Evolutionary conservation across 2,329 filamentous ascomycete species (phyloP), one percentile per base, ranked within the genome.

Genomic region (Trichoderma koningiopsis): DNA sequence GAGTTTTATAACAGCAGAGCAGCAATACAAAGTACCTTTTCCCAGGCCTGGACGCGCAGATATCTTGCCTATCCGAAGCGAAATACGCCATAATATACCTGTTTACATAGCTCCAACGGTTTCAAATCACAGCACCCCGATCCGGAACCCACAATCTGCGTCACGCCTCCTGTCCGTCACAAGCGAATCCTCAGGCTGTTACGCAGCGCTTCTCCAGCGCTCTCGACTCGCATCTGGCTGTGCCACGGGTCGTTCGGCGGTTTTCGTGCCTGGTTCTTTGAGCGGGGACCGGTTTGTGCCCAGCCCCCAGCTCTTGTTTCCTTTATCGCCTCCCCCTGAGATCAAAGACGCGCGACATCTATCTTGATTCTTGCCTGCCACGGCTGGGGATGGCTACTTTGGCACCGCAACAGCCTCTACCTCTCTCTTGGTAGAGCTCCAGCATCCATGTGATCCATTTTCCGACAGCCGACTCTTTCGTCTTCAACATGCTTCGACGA

Each of bases 401-500:
- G 56, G 63, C 57, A 61, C 60, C 53, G 27, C 56, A 40, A 49
- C 60, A 70, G 69, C 60, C 66, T 70, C 69, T 65, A 60, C 67
- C 69, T 65, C 14, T 31, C 35, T 61, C 55, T 19, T 69, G 71
- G 57, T 64, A 70, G 66, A 56, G 66, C 52, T 40, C 2, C 29
- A 22, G 47, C n/a, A 53, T 35, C 37, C 70, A 74, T 74, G 71
- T 73, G 61, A 72, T 67, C 63, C 58, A 27, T 57, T 55, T 24
- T 55, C 40, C 53, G 13, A n/a, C 29, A n/a, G 53, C 35, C 33
- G 62, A 59, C 52, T 59, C 19, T 57, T 35, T 57, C 59, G 35
- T 52, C 56, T 60, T 40, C 8, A 74, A 75, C 71, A 91, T 90
- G 88, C 83, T 87, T 84, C 88, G 86, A 86, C 87, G 88, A 83